Conservation (phyloP, 345 rosid species). For the Erysimum cheiranthoides region DNA sequence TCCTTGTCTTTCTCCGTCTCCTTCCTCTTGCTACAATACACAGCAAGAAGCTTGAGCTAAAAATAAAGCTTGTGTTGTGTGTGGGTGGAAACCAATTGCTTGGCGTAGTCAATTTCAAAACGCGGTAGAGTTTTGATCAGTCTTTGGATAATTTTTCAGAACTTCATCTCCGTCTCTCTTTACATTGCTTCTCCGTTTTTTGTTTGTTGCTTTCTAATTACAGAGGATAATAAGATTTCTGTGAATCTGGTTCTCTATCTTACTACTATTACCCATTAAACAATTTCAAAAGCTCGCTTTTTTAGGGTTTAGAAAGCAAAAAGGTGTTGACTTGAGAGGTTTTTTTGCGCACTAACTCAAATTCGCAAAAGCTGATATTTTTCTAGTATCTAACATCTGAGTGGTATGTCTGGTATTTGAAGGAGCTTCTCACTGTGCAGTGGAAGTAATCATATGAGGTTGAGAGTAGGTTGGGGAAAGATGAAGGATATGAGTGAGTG, state of each 20-base stretch:
- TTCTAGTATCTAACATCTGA: background rate
- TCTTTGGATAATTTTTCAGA: constrained; percentile 11
- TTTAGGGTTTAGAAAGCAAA: background rate
- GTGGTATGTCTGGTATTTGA: constrained; percentile 3
- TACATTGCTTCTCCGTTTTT: background rate
- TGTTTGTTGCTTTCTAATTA: background rate
- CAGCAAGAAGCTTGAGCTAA: constrained; percentile 14
- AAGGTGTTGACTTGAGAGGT: background rate
- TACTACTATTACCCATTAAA: background rate
- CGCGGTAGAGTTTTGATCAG: background rate
- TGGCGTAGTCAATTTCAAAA: background rate
- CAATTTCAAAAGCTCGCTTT: background rate
- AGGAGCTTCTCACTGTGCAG: constrained; percentile 15
- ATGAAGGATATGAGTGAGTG: constrained; percentile 8
- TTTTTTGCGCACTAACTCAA: background rate
- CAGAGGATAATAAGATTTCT: background rate
- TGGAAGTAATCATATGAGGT: constrained; percentile 42
- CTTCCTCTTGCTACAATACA: background rate
- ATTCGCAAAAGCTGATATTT: constrained; percentile 11
- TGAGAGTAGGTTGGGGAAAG: constrained; percentile 32
- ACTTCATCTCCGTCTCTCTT: constrained; percentile 17
- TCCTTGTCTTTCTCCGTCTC: background rate
- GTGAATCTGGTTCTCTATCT: constrained; percentile 19
- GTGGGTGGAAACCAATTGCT: background rate
- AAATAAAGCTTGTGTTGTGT: constrained; percentile 26